Conservation (phyloP, 2,329 filamentous ascomycete genomes). For the Phoma herbarum region DNA sequence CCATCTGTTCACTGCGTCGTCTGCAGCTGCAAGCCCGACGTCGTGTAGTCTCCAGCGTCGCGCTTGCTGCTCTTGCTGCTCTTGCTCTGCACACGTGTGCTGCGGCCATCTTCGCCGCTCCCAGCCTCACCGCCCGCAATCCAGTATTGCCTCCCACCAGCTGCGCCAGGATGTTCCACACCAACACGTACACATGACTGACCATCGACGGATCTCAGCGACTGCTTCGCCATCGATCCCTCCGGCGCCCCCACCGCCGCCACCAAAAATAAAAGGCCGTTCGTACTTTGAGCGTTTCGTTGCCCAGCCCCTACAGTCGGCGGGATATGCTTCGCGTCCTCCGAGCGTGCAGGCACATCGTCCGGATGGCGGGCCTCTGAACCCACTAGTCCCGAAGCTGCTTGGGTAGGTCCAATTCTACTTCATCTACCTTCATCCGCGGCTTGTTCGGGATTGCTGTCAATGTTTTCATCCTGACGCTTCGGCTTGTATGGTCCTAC, state of each 20-base stretch:
- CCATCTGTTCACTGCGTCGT: neutral
- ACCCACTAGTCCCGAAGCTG: conserved; percentile 49
- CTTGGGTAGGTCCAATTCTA: conserved; percentile 43
- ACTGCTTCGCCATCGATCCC: conserved; percentile 35
- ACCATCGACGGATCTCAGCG: conserved; percentile 28
- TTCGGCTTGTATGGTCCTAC: neutral
- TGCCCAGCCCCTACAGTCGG: conserved; percentile 59
- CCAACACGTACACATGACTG: conserved; percentile 29
- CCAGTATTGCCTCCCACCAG: conserved; percentile 8
- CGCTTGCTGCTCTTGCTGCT: neutral
- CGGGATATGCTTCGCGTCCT: conserved; percentile 61
- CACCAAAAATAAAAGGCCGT: conserved; percentile 39
- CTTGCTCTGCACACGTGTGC: neutral
- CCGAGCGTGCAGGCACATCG: conserved; percentile 60
- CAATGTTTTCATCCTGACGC: neutral
- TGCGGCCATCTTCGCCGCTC: conserved; percentile 1
- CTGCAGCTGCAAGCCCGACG: neutral
- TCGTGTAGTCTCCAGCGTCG: neutral
- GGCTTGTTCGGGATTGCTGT: conserved; percentile 2
- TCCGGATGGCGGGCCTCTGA: conserved; percentile 47
- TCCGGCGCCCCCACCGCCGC: conserved; percentile 49
- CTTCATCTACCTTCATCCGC: neutral
- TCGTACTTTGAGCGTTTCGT: conserved; percentile 62
- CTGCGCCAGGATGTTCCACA: conserved; percentile 14
- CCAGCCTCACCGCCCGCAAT: conserved; percentile 12